Base-by-base conservation (phyloP, 1,284 basidiomycete species). In the Ceratobasidium papillatum region DNA sequence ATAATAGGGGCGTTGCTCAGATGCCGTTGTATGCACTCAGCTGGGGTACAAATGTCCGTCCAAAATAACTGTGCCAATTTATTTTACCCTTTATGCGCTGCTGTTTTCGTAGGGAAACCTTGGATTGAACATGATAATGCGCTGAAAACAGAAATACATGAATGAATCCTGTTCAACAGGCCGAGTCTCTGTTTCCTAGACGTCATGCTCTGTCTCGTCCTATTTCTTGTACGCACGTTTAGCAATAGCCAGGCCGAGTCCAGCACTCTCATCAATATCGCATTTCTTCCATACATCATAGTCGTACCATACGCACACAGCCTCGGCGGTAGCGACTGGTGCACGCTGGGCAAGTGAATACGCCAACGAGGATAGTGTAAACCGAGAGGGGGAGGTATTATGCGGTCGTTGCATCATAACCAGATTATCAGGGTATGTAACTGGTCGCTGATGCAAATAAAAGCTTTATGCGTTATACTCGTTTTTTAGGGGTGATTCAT, bases 221-320 rank as follows among this genome's bases (percentile, higher is more conserved):
- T 52, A 56, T 25, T 56, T 56, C 54, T 56, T 56, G 7, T 64
- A 7, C 25, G 34, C 66, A 7, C 66, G 47, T 34, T 69, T 69
- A 3, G 66, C 51, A 34, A 69, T 69, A 14, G 66, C 66, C 19
- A 58, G 27, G 17, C 66, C 66, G 9, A 69, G 25, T 3, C 66
- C 66, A 9, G 22, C 19, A 38, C 66, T 58, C 27, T 69, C 66
- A 47, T 69, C 66, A 19, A 56, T 27, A 1, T 75, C 73, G 41
- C 66, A 65, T 61, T 76, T 76, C 30, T 61, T 75, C 73, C 64
- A 74, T 1, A 56, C 38, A 41, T 76, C 74, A 43, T 76, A 76
- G 34, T 76, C 74, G 41, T 76, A 76, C 76, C 76, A 76, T 11
- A 75, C 76, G 49, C 74, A 75, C 12, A 76, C 61, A 17, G 76